These are phyloP conservation scores for Coleophoma crateriformis DNA, from an alignment of 2,329 filamentous ascomycete species.

Conservation along the genomic window DNA sequence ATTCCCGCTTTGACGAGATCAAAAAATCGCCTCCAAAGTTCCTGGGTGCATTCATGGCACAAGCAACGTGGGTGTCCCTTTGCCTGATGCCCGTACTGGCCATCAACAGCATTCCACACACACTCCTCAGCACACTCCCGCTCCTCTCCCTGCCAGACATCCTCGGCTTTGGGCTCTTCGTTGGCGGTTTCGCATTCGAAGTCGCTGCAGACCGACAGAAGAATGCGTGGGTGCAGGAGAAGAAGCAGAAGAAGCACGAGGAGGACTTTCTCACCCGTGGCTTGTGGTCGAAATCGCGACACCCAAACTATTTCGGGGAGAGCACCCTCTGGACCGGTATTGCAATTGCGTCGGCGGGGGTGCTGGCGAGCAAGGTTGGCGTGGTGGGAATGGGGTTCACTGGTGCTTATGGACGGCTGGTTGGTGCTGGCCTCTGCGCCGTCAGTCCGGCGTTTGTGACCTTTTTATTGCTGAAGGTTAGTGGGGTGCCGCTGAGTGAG, in stretches of 20 bases:
- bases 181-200: conserved; percentile 55
- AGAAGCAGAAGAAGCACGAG: conserved; percentile 58
- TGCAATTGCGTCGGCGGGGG: conserved; percentile 51
- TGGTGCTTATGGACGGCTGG: conserved; percentile 29
- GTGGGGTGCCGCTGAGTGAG: conserved; percentile 61
- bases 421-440: conserved; percentile 34
- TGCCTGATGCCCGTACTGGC: conserved; percentile 60
- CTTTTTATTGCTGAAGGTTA: conserved; percentile 57
- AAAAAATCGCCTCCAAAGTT: conserved; percentile 46
- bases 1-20: conserved; percentile 52
- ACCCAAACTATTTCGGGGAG: conserved; percentile 72
- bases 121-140: conserved; percentile 43
- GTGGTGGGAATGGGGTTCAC: conserved; percentile 41
- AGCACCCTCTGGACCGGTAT: conserved; percentile 64
- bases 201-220: conserved; percentile 60
- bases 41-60: conserved; percentile 48
- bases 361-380: conserved; percentile 47
- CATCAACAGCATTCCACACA: conserved; percentile 54
- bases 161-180: conserved; percentile 51
- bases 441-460: conserved; percentile 60
- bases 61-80: conserved; percentile 65
- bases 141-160: conserved; percentile 45
- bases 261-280: conserved; percentile 62
- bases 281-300: conserved; percentile 53
- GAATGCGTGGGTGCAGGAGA: conserved; percentile 52